phyloP scores from a whole-genome alignment of 257 asterid species.

The Solanum arcanum region DNA sequence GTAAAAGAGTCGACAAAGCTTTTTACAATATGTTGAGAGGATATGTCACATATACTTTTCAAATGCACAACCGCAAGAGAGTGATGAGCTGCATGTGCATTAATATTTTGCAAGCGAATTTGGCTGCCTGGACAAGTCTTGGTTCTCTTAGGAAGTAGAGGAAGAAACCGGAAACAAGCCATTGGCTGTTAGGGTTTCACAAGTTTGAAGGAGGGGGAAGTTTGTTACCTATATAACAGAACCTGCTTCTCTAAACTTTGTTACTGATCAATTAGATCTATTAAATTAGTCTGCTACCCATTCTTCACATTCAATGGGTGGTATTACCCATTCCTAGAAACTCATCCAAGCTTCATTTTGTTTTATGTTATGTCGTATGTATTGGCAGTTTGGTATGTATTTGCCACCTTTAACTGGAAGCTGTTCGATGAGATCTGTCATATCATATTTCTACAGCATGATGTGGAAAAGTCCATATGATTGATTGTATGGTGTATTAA shows the following conservation, averaged over 20 bases:
- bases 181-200: not conserved
- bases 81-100: not conserved
- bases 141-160: not conserved
- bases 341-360: not conserved
- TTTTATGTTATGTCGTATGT: not conserved
- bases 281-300: not conserved
- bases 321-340: not conserved
- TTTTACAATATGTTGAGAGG: not conserved
- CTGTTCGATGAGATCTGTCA: not conserved
- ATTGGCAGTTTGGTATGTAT: not conserved
- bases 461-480: not conserved
- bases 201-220: not conserved
- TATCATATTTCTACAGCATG: not conserved
- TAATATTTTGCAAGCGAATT: not conserved
- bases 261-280: not conserved
- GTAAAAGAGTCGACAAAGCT: not conserved
- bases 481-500: not conserved
- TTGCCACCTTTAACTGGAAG: not conserved
- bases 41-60: not conserved
- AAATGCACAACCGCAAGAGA: not conserved
- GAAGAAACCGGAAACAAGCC: not conserved
- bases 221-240: not conserved
- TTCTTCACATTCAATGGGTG: not conserved
- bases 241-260: not conserved
- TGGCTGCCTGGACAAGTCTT: not conserved